Conservation (phyloP, 306 rosid species). For the Cucurbita pepo region DNA sequence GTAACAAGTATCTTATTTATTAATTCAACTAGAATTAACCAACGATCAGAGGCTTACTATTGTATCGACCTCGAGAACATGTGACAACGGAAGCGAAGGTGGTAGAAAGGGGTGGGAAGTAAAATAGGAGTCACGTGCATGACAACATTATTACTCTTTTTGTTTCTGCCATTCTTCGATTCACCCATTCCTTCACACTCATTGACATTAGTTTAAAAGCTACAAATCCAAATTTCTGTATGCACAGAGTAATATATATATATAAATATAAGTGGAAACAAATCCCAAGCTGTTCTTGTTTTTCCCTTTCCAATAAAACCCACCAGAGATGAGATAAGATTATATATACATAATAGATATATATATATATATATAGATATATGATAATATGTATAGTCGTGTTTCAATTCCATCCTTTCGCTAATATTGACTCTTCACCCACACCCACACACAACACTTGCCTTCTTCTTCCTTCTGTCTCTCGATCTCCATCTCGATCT, state of each 20-base stretch:
- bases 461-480: not conserved
- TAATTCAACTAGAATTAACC: too few species aligned
- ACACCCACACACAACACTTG: not conserved
- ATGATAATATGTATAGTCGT: slow-evolving; percentile 15
- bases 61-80: too few species aligned
- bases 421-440: not conserved
- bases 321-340: slow-evolving; percentile 23
- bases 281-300: not conserved
- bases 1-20: too few species aligned
- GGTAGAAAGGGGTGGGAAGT: not conserved
- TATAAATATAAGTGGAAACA: not conserved
- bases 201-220: not conserved
- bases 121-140: slow-evolving; percentile 46
- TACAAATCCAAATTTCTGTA: not conserved
- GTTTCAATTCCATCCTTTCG: slow-evolving; percentile 58
- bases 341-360: not conserved
- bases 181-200: not conserved
- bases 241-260: not conserved
- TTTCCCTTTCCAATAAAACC: slow-evolving; percentile 45
- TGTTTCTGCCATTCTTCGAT: slow-evolving; percentile 31
- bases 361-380: too few species aligned
- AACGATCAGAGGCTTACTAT: too few species aligned
- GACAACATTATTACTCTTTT: slow-evolving; percentile 38
- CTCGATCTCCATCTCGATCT: not conserved
- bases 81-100: too few species aligned